Evolutionary conservation across 139 green algal species (phyloP), one percentile per base, ranked within the genome.

Genomic region (Desmodesmus armatus): DNA sequence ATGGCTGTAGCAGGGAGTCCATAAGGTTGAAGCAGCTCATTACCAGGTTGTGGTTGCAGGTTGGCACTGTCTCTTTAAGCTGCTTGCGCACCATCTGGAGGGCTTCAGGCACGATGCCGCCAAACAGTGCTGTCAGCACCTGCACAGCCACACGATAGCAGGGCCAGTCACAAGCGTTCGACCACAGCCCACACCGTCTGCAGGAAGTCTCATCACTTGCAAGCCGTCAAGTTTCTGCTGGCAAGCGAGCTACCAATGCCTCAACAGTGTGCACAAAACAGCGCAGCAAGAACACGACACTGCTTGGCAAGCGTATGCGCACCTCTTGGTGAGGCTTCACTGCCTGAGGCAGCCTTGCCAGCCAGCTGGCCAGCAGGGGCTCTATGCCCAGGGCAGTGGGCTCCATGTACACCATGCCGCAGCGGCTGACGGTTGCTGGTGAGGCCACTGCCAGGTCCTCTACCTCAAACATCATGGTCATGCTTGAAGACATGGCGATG

Each of bases 401-500:
- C 83, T 97, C 94, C 91, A 97, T 93, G 89, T 96, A 97, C 27
- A 97, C 92, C 94, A 97, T 97, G 82, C 94, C 94, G 78, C 93
- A 85, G 19, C 75, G 13, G 82, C 73, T 84, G 29, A 97, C 94
- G 37, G 94, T 97, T 31, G 94, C 94, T 29, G 94, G 94, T 4
- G 91, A 95, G 11, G 94, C 93, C 25, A 96, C 92, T 2, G 88
- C 90, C 25, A 94, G 85, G 79, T 95, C 89, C 83, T 95, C 91
- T 27, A 95, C 88, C 88, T 97, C 94, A 82, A 97, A 97, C 93
- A 97, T 97, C 94, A 97, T 97, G 33, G 94, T 96, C 94, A 97
- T 97, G 17, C 75, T 44, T 9, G 84, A 9, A n/a, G 89, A 91
- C 75, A 97, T 88, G 91, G 94, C 90, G 78, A 97, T 97, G 89